Base-by-base conservation (phyloP, 2,329 filamentous ascomycete species). In the Sclerotinia minor region DNA sequence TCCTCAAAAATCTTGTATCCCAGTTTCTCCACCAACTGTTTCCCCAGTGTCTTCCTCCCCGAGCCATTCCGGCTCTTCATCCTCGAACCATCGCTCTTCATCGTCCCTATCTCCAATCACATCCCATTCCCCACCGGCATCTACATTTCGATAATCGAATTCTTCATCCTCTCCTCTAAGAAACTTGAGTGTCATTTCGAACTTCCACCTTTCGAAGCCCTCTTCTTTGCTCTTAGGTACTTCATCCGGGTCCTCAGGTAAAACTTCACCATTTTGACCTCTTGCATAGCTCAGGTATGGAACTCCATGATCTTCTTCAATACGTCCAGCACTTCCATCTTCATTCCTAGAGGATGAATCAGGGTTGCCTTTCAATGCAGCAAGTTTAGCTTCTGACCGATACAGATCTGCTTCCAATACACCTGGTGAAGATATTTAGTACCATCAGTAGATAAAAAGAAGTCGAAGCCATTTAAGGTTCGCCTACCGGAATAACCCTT, bases 1-100 rank as follows among this genome's bases (percentile, higher is more conserved):
- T 11, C 32, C 73, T 67, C 35, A 78, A 67, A 76, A 78, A 68
- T 78, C 76, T 65, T 77, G 76, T 57, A 78, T 72, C 5, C 76
- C 76, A 44, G 76, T 78, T 68, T 78, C 76, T 41, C 76, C 75
- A 52, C 72, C 69, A 41, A 65, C 58, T 38, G 53, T 47, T 44
- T 59, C 70, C n/a, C 65, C 71, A 44, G 67, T 52, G 21, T 70
- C 69, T 15, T 72, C 72, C 9, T 72, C 70, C 7, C 67, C 71
- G 50, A 73, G 67, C 74, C 75, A 78, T 58, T 72, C 71, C 32
- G 76, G 75, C 67, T 77, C 75, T 69, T 78, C 76, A 24, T 76
- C 75, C 21, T 78, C 76, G 75, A 78, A 78, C 75, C 75, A 78
- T 61, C 67, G 71, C 53, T 78, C 77, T 67, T 77, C 76, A 45